Evolutionary conservation across 768 basidiomycete genomes (phyloP).

Genomic region (Tephrocybe sp.): DNA sequence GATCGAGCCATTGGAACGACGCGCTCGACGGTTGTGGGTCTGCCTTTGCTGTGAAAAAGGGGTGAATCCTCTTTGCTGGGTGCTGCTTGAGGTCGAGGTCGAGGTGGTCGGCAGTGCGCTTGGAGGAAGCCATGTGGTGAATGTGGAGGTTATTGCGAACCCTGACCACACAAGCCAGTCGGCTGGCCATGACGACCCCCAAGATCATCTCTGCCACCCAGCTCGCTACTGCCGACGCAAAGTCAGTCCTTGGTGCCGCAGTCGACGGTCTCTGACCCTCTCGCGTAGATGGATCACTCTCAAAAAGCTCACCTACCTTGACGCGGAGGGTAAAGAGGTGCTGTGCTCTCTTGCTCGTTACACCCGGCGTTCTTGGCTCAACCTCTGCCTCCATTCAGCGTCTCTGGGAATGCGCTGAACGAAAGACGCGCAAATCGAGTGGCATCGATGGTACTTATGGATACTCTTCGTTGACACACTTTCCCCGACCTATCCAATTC

Average conservation of each 20-base stretch:
- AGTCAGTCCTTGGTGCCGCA: slow-evolving; percentile 33
- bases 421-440: slow-evolving; percentile 72
- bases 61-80: slow-evolving; percentile 23
- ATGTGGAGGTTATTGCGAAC: slow-evolving; percentile 11
- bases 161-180: slow-evolving; percentile 1
- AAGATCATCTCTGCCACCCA: slow-evolving; percentile 52
- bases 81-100: slow-evolving; percentile 2
- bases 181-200: slow-evolving; percentile 26
- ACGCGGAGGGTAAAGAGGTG: slow-evolving; percentile 75
- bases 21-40: slow-evolving; percentile 9
- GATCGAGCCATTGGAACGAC: slow-evolving; percentile 38
- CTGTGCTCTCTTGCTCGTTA: slow-evolving; percentile 16
- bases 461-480: neutral
- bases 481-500: neutral
- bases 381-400: slow-evolving; percentile 49
- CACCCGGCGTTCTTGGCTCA: neutral
- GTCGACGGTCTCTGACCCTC: neutral
- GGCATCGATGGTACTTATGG: slow-evolving; percentile 71
- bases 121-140: slow-evolving; percentile 8
- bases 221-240: slow-evolving; percentile 54
- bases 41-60: slow-evolving; percentile 36
- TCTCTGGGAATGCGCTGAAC: slow-evolving; percentile 86
- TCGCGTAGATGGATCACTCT: slow-evolving; percentile 75
- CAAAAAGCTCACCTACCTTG: slow-evolving; percentile 77
- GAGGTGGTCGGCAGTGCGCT: slow-evolving; percentile 14